Evolutionary conservation across 345 rosid genomes (phyloP).

Genomic region (Eucalyptus curtisii): DNA sequence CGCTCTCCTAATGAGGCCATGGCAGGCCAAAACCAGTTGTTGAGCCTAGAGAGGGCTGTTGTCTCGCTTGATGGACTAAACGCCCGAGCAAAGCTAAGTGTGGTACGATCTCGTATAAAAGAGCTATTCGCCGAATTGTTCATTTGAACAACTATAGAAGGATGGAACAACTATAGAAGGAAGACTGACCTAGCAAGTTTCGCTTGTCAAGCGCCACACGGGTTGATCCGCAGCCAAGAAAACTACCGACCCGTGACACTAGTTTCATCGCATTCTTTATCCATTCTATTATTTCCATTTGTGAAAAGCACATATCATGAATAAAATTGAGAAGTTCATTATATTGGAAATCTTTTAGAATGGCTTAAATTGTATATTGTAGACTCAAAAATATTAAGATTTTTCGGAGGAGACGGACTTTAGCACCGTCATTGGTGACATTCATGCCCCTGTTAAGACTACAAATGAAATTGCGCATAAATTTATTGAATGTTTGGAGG

Average conservation of each 20-base stretch:
- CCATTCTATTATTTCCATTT: background rate
- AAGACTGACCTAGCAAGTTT: no score
- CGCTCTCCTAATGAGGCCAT: no score
- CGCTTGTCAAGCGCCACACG: no score
- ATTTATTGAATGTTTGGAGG: background rate
- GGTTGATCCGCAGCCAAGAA: no score
- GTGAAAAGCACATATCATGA: background rate
- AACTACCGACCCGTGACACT: rapidly evolving
- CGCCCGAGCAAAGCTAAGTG: rapidly evolving
- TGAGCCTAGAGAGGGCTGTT: no score
- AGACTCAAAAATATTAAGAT: background rate
- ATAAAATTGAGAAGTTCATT: background rate
- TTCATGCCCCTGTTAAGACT: background rate
- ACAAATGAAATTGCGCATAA: background rate
- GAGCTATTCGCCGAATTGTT: no score
- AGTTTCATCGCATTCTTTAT: background rate
- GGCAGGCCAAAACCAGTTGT: no score
- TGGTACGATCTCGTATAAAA: no score
- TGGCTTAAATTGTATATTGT: background rate
- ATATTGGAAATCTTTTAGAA: background rate
- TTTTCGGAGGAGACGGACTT: background rate
- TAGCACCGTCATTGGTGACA: background rate
- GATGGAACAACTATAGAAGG: no score
- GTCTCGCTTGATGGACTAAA: no score
- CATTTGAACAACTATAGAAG: rapidly evolving